These are phyloP conservation scores for Rauvolfia tetraphylla DNA, from an alignment of 257 asterid genomes.

Conservation along the genomic window DNA sequence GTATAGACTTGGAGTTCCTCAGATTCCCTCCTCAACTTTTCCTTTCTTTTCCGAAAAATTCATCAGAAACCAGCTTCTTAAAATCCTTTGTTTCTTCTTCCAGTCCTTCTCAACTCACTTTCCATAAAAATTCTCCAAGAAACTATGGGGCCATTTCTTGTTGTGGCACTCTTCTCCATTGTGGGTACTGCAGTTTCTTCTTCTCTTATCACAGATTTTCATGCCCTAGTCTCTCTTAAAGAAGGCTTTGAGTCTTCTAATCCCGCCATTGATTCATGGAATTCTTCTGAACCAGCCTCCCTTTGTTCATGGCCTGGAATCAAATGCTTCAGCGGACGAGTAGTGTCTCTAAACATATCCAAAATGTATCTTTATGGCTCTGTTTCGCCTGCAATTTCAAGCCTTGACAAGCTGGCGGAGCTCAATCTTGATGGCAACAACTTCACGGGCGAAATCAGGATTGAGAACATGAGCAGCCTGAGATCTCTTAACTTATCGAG, in stretches of 20 bases:
- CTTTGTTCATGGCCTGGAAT: constrained; percentile 80
- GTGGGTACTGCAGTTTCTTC: constrained; percentile 37
- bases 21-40: constrained; percentile 54
- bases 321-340: constrained; percentile 55
- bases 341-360: constrained; percentile 57
- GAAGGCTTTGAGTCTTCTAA: constrained; percentile 42
- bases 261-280: constrained; percentile 46
- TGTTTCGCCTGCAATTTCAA: constrained; percentile 58
- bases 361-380: constrained; percentile 72
- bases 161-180: constrained; percentile 41
- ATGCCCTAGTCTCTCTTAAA: constrained; percentile 54
- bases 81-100: constrained; percentile 42
- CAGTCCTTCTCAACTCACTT: constrained; percentile 45
- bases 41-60: constrained; percentile 38
- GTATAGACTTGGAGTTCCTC: constrained; percentile 39
- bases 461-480: constrained; percentile 58
- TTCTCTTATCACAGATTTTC: constrained; percentile 54
- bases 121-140: constrained; percentile 34
- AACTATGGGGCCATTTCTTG: constrained; percentile 44
- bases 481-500: constrained; percentile 66
- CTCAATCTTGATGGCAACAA: constrained; percentile 84
- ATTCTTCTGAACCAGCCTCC: constrained; percentile 48
- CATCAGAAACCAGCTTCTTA: constrained; percentile 30
- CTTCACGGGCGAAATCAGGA: constrained; percentile 81
- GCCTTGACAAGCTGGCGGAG: constrained; percentile 55